Conservation (phyloP, 2,329 filamentous ascomycete species). For the Corinectria fuckeliana region DNA sequence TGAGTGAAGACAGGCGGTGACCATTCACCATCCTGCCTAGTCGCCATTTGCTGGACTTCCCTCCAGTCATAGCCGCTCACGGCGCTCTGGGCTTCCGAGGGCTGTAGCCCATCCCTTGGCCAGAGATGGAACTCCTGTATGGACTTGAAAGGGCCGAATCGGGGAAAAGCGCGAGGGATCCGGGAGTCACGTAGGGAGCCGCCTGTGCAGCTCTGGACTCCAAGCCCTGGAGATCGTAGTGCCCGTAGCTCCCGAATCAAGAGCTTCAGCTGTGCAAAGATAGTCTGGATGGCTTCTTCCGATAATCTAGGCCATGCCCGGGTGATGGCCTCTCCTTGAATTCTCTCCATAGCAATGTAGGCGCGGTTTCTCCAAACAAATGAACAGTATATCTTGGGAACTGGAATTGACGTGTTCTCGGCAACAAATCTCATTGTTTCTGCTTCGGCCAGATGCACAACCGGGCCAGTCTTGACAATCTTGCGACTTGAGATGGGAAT, state of each 20-base stretch:
- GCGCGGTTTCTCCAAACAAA: neutral
- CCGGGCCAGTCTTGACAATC: neutral
- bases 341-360: neutral
- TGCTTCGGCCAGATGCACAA: neutral
- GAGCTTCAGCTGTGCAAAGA: neutral
- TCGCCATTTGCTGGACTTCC: conserved; percentile 42
- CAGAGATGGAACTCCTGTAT: conserved; percentile 42
- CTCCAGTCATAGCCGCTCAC: conserved; percentile 32
- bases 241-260: neutral
- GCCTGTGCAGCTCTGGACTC: conserved; percentile 36
- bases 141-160: conserved; percentile 42
- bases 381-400: neutral
- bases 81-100: conserved; percentile 22
- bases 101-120: conserved; percentile 37
- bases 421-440: neutral
- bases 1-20: conserved; percentile 53
- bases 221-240: conserved; percentile 24
- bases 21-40: conserved; percentile 44
- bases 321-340: neutral
- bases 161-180: conserved; percentile 18
- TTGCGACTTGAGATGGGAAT: neutral
- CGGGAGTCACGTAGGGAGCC: conserved; percentile 39
- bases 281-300: neutral
- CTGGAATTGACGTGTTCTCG: neutral
- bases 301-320: neutral